These are phyloP conservation scores for Camillea tinctor DNA, from an alignment of 2,329 filamentous ascomycete genomes.

Conservation along the genomic window DNA sequence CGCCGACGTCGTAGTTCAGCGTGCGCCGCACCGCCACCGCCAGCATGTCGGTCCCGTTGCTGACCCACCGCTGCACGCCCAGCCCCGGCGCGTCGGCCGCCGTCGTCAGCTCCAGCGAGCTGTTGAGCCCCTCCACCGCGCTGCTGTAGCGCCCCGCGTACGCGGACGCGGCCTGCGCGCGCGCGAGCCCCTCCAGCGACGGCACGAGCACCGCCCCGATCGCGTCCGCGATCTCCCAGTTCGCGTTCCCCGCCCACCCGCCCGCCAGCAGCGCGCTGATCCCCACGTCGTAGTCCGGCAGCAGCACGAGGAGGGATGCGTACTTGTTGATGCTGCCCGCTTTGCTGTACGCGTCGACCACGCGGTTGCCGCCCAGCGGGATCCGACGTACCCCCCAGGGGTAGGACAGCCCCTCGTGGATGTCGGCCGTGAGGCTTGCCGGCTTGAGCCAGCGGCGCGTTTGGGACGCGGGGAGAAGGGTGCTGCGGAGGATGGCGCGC, in stretches of 20 bases:
- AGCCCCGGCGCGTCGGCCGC: constrained; percentile 24
- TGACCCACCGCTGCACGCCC: constrained; percentile 26
- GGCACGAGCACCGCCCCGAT: constrained; percentile 24
- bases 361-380: constrained; percentile 22
- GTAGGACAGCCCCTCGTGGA: constrained; percentile 37
- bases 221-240: constrained; percentile 30
- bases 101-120: constrained; percentile 22
- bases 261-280: constrained; percentile 27
- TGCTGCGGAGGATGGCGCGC: constrained; percentile 41
- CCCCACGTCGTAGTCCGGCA: constrained; percentile 32
- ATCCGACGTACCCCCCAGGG: constrained; percentile 46
- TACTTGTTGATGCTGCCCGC: constrained; percentile 31
- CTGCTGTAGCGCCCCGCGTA: constrained; percentile 25
- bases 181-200: constrained; percentile 26
- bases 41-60: constrained; percentile 31
- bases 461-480: constrained; percentile 32
- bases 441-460: constrained; percentile 48
- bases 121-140: constrained; percentile 8
- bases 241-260: constrained; percentile 29
- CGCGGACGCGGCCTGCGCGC: constrained; percentile 17
- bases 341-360: constrained; percentile 31
- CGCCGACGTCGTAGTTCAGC: constrained; percentile 26
- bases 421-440: constrained; percentile 35
- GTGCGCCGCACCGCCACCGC: constrained; percentile 25
- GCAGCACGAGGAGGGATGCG: constrained; percentile 25